Evolutionary conservation across 2,329 filamentous ascomycete species (phyloP).

Genomic region (Bipolaris gigantea): DNA sequence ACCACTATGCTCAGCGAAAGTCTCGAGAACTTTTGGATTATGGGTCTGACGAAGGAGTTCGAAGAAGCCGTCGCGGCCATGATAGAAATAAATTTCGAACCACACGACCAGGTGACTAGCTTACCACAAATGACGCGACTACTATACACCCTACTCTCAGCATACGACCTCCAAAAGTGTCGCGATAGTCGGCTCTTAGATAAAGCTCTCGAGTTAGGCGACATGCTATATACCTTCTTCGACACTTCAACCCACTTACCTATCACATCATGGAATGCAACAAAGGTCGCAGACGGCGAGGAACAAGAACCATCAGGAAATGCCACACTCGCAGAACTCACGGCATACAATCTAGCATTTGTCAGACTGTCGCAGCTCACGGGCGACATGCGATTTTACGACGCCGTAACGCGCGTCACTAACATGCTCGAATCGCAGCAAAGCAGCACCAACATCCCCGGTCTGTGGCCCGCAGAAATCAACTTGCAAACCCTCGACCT

Average conservation of each 20-base stretch:
- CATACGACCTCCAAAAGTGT: not conserved
- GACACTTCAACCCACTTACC: constrained; percentile 68
- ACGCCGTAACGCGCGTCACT: constrained; percentile 47
- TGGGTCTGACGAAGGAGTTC: not conserved
- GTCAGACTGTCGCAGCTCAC: constrained; percentile 49
- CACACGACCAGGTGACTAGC: not conserved
- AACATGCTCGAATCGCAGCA: constrained; percentile 45
- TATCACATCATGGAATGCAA: constrained; percentile 42
- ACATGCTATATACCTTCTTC: constrained; percentile 65
- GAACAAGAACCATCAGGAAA: constrained; percentile 39
- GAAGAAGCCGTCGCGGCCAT: not conserved
- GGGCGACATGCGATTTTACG: constrained; percentile 48
- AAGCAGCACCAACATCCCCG: constrained; percentile 45
- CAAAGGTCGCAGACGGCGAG: constrained; percentile 18
- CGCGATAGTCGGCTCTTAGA: constrained; percentile 51
- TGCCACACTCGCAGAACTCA: constrained; percentile 49
- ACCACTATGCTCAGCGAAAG: not conserved
- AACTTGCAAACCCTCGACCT: constrained; percentile 25
- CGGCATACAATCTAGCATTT: constrained; percentile 48
- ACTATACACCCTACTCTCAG: not conserved
- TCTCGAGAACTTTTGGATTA: constrained; percentile 1
- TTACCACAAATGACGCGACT: not conserved
- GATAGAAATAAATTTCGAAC: not conserved
- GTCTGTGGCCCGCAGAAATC: constrained; percentile 47
- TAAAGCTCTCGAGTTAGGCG: constrained; percentile 64